These are phyloP conservation scores for Trypanosoma melophagium DNA, from an alignment of 208 protist genomes.

Conservation along the genomic window DNA sequence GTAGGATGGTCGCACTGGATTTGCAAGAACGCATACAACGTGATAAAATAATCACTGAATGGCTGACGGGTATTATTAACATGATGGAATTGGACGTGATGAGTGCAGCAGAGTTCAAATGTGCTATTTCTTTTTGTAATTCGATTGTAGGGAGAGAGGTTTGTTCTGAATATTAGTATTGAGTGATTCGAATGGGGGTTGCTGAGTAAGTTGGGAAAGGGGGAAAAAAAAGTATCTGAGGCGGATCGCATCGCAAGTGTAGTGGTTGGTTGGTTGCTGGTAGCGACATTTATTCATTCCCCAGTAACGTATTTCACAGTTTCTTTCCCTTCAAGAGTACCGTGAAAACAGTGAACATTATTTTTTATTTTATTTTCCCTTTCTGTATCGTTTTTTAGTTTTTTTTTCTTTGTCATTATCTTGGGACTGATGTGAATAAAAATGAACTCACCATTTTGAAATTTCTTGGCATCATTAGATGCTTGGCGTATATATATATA, in stretches of 20 bases:
- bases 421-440: too few species aligned
- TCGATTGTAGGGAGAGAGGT: not conserved
- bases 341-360: too few species aligned
- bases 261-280: not conserved
- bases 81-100: slow-evolving; percentile 17
- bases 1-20: not conserved
- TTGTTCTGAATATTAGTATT: not conserved
- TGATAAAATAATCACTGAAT: not conserved
- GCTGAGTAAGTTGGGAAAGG: too few species aligned
- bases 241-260: not conserved
- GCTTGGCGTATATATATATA: not conserved
- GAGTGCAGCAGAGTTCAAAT: not conserved
- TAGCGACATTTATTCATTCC: too few species aligned
- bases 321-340: too few species aligned
- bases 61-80: slow-evolving; percentile 11
- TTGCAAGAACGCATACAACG: slow-evolving; percentile 1
- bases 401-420: too few species aligned
- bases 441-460: too few species aligned
- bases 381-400: too few species aligned
- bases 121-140: not conserved
- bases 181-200: too few species aligned
- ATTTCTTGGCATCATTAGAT: too few species aligned
- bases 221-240: not conserved
- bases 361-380: too few species aligned
- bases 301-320: too few species aligned